Percentiles rank a stretch among this genome's conserved stretches.
Conservation (phyloP, 2,329 filamentous ascomycete genomes). For the Endothia cerciana region DNA sequence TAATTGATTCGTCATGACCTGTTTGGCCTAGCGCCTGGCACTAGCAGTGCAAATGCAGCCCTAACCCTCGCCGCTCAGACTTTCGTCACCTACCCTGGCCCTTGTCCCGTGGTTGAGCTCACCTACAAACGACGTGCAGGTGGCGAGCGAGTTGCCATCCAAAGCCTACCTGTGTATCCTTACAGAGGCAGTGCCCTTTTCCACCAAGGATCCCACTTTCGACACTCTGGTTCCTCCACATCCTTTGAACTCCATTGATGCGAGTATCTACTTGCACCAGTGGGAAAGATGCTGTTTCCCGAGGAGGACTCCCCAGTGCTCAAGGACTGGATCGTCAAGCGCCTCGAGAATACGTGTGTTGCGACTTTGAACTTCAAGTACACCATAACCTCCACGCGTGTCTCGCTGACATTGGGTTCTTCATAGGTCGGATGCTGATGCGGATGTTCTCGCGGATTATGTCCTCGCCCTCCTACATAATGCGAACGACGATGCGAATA, state of each 20-base stretch:
- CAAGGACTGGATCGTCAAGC: constrained; percentile 78
- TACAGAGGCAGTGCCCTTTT: neutral
- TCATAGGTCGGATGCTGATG: constrained; percentile 74
- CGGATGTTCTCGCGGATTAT: constrained; percentile 82
- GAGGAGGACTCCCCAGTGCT: constrained; percentile 66
- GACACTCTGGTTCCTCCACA: neutral
- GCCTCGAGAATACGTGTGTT: constrained; percentile 74
- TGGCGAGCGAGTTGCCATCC: neutral
- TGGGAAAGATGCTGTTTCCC: constrained; percentile 61
- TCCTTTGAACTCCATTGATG: constrained; percentile 11
- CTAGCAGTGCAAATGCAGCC: neutral
- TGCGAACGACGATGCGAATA: constrained; percentile 66
- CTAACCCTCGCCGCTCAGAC: neutral
- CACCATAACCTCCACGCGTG: neutral
- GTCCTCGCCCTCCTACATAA: constrained; percentile 77
- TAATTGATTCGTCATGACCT: no score
- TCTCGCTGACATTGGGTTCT: constrained; percentile 12
- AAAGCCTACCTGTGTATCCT: neutral
- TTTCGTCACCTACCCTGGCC: neutral
- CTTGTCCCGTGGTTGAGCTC: neutral
- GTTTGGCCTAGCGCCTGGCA: no score
- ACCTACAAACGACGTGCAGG: neutral
- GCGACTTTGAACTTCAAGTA: constrained; percentile 17
- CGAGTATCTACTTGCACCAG: neutral
- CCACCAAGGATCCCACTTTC: neutral